Base-by-base conservation (phyloP, 192 early-diverging fungal species). In the Coemansia sp. region DNA sequence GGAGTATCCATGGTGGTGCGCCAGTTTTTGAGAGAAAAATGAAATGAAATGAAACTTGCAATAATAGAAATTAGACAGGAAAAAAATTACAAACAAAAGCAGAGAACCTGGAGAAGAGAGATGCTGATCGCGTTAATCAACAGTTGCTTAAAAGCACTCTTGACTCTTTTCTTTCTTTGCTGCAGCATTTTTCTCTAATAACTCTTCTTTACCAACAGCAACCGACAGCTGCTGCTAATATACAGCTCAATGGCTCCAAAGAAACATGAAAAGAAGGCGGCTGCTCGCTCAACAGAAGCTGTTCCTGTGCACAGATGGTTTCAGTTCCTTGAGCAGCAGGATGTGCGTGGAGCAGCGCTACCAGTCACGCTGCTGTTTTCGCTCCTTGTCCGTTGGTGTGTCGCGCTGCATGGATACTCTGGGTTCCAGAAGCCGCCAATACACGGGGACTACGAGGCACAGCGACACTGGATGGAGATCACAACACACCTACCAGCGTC, bases 381-480 rank as follows among this genome's bases (percentile, higher is more conserved):
- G 66, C 79, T 88, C 0, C 72, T 89, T 5, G 71, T 93, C 7
- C 87, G 89, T 55, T 92, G 86, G 85, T 71, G 78, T 2, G 82
- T 93, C 2, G 83, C 81, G 15, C 80, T 93, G 34, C 79, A 84
- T 40, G 86, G 86, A 7, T 92, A 95, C 63, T 95, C 93, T 59
- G 93, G 92, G 18, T 66, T 68, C 26, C 83, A 84, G 13, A 82
- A 69, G 4, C 90, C 91, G n/a, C 97, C 94, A 21, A 77, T 92
- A 62, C 91, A 81, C 76, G 97, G 97, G 35, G 97, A 99, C 76
- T 99, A 95, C 77, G 97, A 99, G 64, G 97, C 97, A 4, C 97
- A 99, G 68, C 82, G 97, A 28, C 97, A 99, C 74, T 99, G 97
- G 97, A 90, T 99, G 87, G 97, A 99, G 75, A 74, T 99, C 37